phyloP scores from a whole-genome alignment of 2,329 filamentous ascomycete genomes.

The Fusarium aywerte region DNA sequence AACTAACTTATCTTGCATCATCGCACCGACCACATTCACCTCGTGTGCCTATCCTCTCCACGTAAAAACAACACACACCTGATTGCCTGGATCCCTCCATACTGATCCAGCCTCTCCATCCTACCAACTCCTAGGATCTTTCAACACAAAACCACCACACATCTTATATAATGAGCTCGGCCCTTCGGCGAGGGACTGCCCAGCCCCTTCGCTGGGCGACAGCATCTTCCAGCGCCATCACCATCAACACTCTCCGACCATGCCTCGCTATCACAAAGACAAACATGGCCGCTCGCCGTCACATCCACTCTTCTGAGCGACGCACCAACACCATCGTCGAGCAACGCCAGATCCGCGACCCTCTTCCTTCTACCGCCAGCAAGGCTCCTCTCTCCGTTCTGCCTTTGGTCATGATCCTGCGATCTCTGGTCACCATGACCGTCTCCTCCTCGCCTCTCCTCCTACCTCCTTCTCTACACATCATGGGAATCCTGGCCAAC shows the following conservation, averaged over 20 bases:
- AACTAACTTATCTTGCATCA: slow-evolving; percentile 38
- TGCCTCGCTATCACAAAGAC: slow-evolving; percentile 35
- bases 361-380: slow-evolving; percentile 43
- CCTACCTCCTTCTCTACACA: slow-evolving; percentile 73
- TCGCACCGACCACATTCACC: background rate
- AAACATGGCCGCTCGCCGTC: slow-evolving; percentile 40
- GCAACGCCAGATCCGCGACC: slow-evolving; percentile 46
- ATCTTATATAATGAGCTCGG: slow-evolving; percentile 42
- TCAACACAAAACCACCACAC: slow-evolving; percentile 10
- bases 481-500: slow-evolving; percentile 76
- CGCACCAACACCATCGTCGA: slow-evolving; percentile 52
- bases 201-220: slow-evolving; percentile 43
- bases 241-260: slow-evolving; percentile 36
- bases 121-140: slow-evolving; percentile 15
- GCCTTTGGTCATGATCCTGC: slow-evolving; percentile 72
- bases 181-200: slow-evolving; percentile 44
- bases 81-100: slow-evolving; percentile 34
- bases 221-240: slow-evolving; percentile 30
- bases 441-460: slow-evolving; percentile 77
- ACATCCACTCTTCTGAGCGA: slow-evolving; percentile 53
- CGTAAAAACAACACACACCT: slow-evolving; percentile 26
- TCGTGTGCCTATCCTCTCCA: background rate
- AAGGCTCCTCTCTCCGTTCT: slow-evolving; percentile 71
- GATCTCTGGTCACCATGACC: slow-evolving; percentile 74
- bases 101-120: slow-evolving; percentile 22